Base-by-base conservation (phyloP, 108 stramenopile genomes). In the Schizochytrium sp. region DNA sequence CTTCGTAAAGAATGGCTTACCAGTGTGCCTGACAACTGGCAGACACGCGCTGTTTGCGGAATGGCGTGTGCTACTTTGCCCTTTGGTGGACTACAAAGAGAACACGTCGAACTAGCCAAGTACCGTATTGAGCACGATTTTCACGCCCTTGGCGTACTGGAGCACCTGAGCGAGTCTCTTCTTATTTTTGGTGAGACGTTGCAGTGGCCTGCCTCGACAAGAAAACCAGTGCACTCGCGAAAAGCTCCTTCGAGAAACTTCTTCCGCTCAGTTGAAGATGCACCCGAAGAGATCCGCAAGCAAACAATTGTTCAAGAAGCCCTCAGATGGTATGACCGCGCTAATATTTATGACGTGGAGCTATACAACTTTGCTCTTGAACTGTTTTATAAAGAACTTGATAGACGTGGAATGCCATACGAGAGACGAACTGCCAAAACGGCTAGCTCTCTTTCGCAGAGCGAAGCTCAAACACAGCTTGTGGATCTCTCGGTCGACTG, bases 1-100 rank as follows among this genome's bases (percentile, higher is more conserved):
- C 10, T 15, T 8, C 64, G 64, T 44, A 15, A 44, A 8, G 64
- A 38, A 1, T 69, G 64, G 64, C 64, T 69, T 7, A 69, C 64
- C 8, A 38, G 64, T 7, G 64, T 69, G 42, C 64, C 64, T 7
- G 64, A 69, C 15, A 69, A 69, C 64, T 69, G 64, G 64, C 64
- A 69, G 15, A 44, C 44, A 44, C 12, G 64, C 12, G 64, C 64
- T 8, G 0, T 69, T 15, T 69, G 64, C 15, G 64, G 64, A 8
- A 3, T 69, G 1, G 19, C 40, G 64, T 69, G 64, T 44, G 64
- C 64, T 3, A 13, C 19, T 7, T 38, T 69, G 1, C 64, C 64
- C 12, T 69, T 69, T 2, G 64, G 64, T 44, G 28, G 64, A 7
- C 12, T 69, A 38, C 40, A 12, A 38, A 8, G 44, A 44, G 5